Evolutionary conservation across 257 asterid genomes (phyloP), one percentile per base, ranked within the genome.

Genomic region (Echium plantagineum): DNA sequence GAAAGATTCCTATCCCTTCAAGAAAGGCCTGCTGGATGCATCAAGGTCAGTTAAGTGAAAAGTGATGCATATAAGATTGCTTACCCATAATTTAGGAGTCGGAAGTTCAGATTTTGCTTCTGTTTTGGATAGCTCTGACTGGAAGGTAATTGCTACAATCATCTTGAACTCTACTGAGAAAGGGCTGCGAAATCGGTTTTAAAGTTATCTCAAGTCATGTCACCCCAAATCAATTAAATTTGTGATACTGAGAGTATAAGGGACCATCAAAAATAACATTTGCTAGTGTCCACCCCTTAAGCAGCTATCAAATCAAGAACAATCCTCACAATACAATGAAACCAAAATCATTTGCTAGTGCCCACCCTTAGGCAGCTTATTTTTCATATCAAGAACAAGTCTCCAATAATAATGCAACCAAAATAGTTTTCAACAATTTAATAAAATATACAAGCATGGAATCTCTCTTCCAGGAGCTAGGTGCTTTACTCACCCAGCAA

Each of bases 111-210:
- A 74, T 56, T 78, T 83, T 1, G 73, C 18, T 35, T 70, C 75
- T 74, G 66, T 70, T 82, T 76, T 83, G 59, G 79, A 63, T 65
- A 71, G 71, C 75, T 73, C 86, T 9, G 90, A 77, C 63, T 52
- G 66, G 70, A 88, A 88, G 56, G 90, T 85, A 47, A 88, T 72
- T 66, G 65, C 82, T 42, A 88, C 72, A 57, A 80, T 68, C 64
- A 80, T 76, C 78, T 83, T 88, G 85, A 85, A 87, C 81, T 85
- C 96, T 20, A 87, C 49, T 20, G 96, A 87, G 66, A 87, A 87
- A 58, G 96, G 93, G 62, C 96, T 87, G 82, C 78, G 69, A 47
- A 56, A 31, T 21, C 16, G 38, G 16, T 0, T 26, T 24, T 24
- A 24, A 21, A 15, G 13, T 24, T 24, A 15, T 3, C 42, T 5